Base-by-base conservation (phyloP, 176 grass and related monocot genomes). In the Panicum miliaceum region DNA sequence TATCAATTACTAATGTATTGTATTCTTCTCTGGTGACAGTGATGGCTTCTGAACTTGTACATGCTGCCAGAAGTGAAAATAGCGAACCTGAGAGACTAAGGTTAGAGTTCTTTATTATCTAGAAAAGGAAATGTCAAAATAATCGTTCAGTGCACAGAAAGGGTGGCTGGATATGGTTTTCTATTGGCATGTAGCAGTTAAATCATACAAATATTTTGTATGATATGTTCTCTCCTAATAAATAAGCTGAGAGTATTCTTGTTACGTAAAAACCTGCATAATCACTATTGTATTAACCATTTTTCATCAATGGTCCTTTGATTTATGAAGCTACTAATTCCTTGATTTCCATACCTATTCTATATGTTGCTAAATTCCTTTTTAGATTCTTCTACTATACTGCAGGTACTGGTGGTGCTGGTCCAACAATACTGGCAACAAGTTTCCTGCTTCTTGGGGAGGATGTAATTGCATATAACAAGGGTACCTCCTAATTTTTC, bases 371-470 rank as follows among this genome's bases (percentile, higher is more conserved):
- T 93, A 95, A 98, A 87, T 76, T 32, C 75, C 76, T 45, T 89
- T 97, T 90, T 81, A 98, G 95, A 93, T 98, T 95, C 84, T 93
- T 91, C 58, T 98, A 98, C 74, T 98, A 95, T 76, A 98, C 92
- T 64, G 91, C 92, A 98, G 95, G 95, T 74, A 84, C 95, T 72
- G 95, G 95, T 80, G 95, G 95, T 62, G 95, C 82, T 62, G 92
- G 95, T 13, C 95, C 95, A 75, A 98, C 95, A 63, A 98, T 98
- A 82, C 54, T 98, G 62, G n/a, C 92, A 29, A 98, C 95, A 85
- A 98, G 95, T 89, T 89, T 98, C 78, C 14, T 98, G 51, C 91
- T 95, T 67, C 95, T 98, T 78, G 95, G 87, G 52, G 95, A 98
- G 80, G 93, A 98, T 90, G 95, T 98, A 78, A 93, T 98, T 81